Conservation (phyloP, 2,329 filamentous ascomycete genomes). For the Kalmusia sp. region DNA sequence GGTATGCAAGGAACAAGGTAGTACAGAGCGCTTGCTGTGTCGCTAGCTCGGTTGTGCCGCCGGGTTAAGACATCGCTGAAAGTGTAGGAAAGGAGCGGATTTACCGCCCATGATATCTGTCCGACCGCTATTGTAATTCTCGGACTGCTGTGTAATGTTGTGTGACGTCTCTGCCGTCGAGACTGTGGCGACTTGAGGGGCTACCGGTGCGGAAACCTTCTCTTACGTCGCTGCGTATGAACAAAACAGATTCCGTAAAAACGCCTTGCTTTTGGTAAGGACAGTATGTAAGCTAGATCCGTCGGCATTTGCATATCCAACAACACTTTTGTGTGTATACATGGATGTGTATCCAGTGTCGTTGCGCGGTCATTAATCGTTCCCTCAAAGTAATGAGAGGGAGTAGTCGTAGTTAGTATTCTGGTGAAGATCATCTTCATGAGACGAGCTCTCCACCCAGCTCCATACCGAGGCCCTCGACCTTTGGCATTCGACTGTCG, state of each 20-base stretch:
- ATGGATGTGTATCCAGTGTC: slow-evolving; percentile 19
- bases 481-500: slow-evolving; percentile 55
- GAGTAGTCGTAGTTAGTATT: slow-evolving; percentile 17
- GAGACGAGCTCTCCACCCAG: slow-evolving; percentile 69
- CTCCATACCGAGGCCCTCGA: slow-evolving; percentile 67
- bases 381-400: slow-evolving; percentile 6
- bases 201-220: neutral
- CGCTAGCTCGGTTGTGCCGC: slow-evolving; percentile 25
- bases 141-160: neutral
- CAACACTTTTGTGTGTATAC: slow-evolving; percentile 13
- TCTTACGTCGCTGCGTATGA: neutral
- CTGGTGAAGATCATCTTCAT: slow-evolving; percentile 37
- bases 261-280: slow-evolving; percentile 34
- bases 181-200: neutral
- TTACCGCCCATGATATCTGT: slow-evolving; percentile 13
- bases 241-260: slow-evolving; percentile 1
- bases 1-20: slow-evolving; percentile 24
- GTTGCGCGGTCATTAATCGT: slow-evolving; percentile 32
- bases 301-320: slow-evolving; percentile 6
- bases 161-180: neutral
- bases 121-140: neutral
- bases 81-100: neutral
- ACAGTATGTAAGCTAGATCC: slow-evolving; percentile 11
- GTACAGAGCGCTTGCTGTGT: slow-evolving; percentile 32
- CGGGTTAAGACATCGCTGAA: slow-evolving; percentile 11